phyloP scores from a whole-genome alignment of 176 grass and related monocot genomes.

The Hsuehochloa calcarea region DNA sequence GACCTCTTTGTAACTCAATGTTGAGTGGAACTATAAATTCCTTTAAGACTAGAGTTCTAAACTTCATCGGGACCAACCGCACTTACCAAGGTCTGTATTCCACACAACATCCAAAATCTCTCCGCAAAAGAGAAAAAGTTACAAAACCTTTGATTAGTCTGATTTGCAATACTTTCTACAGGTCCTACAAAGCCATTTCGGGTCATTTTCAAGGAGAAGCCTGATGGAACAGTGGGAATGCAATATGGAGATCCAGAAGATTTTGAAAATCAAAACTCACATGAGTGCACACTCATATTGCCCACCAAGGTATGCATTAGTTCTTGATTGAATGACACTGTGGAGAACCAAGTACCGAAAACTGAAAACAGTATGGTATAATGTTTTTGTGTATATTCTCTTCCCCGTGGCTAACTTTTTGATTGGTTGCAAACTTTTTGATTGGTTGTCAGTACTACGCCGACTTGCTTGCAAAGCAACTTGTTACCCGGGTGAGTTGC shows the following conservation, averaged over 20 bases:
- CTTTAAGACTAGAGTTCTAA: constrained; percentile 66
- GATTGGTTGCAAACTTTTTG: neutral
- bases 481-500: constrained; percentile 64
- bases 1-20: constrained; percentile 73
- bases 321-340: neutral
- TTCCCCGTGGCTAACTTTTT: constrained; percentile 35
- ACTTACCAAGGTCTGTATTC: constrained; percentile 65
- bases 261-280: constrained; percentile 54
- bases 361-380: constrained; percentile 9
- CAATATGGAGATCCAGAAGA: constrained; percentile 81
- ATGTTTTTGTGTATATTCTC: neutral
- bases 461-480: constrained; percentile 70
- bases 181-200: constrained; percentile 52
- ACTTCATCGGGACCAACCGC: constrained; percentile 45
- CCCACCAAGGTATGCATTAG: constrained; percentile 63
- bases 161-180: constrained; percentile 26
- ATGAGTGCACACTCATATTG: constrained; percentile 64
- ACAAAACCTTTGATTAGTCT: neutral
- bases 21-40: constrained; percentile 77
- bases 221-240: constrained; percentile 88
- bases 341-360: constrained; percentile 5
- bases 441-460: constrained; percentile 60
- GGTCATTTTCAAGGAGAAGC: constrained; percentile 63
- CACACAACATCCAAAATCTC: neutral
- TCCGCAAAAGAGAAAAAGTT: neutral